phyloP scores from a whole-genome alignment of 371 early-diverging fungal species.

The Haplosporangium sp. region DNA sequence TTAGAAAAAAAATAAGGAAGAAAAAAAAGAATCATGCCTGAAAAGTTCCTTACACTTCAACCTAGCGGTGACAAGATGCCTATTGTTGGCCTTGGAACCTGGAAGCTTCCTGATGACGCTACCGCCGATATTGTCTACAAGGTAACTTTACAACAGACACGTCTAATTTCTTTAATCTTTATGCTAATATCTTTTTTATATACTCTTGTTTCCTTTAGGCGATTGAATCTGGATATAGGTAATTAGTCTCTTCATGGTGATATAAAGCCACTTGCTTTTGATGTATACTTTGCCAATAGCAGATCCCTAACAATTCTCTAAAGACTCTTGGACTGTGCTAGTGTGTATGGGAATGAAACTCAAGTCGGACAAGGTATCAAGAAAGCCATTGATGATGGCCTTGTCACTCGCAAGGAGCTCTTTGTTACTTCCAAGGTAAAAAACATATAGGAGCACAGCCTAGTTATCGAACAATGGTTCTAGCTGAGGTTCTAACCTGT shows the following conservation, averaged over 20 bases:
- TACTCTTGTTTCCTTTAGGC: constrained; percentile 14
- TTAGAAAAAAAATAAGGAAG: too few species aligned
- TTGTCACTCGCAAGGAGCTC: constrained; percentile 73
- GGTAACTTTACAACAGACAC: constrained; percentile 7
- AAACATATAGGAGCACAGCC: too few species aligned
- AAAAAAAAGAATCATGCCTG: too few species aligned
- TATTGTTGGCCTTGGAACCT: constrained; percentile 46
- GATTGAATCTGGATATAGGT: constrained; percentile 52
- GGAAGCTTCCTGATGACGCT: constrained; percentile 45
- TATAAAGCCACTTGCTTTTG: background rate
- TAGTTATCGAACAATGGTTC: constrained; percentile 29
- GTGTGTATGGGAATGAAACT: constrained; percentile 72
- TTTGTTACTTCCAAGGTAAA: constrained; percentile 80
- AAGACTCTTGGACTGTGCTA: constrained; percentile 52
- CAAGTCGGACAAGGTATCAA: constrained; percentile 73
- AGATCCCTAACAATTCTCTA: background rate
- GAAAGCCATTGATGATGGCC: constrained; percentile 62
- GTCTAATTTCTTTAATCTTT: too few species aligned
- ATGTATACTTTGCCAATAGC: background rate
- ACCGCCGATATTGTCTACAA: constrained; percentile 41
- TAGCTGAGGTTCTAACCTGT: background rate
- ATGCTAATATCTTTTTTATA: background rate
- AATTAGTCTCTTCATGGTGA: background rate
- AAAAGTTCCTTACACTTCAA: constrained; percentile 26
- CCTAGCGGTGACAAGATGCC: constrained; percentile 45